Base-by-base conservation (phyloP, 768 basidiomycete species). In the Russula abietina region DNA sequence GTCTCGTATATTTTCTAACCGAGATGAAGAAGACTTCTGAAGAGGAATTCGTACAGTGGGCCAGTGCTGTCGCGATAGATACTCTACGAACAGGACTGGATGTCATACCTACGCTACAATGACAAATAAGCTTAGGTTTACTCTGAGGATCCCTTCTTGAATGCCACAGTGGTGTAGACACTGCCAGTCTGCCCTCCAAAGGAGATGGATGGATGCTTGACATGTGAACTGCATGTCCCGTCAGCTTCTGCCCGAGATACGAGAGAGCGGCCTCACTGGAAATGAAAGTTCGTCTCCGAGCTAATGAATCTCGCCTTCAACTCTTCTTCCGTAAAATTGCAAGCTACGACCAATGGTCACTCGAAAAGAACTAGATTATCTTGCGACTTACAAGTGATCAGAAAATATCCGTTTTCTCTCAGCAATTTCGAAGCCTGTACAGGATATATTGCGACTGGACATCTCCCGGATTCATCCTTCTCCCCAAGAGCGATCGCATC, bases 261-360 rank as follows among this genome's bases (percentile, higher is more conserved):
- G 28, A n/a, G 19, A 38, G 30, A 26, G 33, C 32, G 17, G 75
- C 61, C 83, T 71, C 69, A 93, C 91, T 89, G 84, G 71, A 86
- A 91, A 43, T 70, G 59, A 36, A 93, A 73, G 5, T 79, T 77
- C 19, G 82, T 80, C 16, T 74, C 79, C 10, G 73, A 69, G 0
- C 73, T 75, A 14, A 74, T 73, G 68, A 92, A 89, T 56, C 69
- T 79, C 4, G 74, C 69, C 67, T 77, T 80, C 39, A 93, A 70
- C 69, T 93, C 91, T 0, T 85, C 82, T 67, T 89, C 86, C 0
- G 91, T 93, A 68, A 91, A 93, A 70, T 93, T 93, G 69, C 91
- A 93, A 2, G 91, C 71, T 75, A 26, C 16, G 26, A 19, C 8
- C 32, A 22, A 57, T 10, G 45, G 24, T 12, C 24, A 48, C 8